These are phyloP conservation scores for Aulographum hederae DNA, from an alignment of 2,329 filamentous ascomycete genomes.

Conservation along the genomic window DNA sequence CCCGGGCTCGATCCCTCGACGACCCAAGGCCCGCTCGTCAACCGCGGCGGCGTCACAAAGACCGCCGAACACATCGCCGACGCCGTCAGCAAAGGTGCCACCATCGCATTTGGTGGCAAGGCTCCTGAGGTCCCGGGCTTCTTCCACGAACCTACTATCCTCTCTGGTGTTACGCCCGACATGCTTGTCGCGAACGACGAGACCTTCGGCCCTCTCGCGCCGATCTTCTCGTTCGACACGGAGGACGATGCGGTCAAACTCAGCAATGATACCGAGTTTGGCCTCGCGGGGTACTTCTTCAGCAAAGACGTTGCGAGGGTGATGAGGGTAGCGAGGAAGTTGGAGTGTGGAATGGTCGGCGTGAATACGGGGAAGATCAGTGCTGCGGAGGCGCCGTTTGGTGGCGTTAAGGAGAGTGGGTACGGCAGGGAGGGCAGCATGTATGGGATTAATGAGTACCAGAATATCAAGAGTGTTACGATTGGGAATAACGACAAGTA, in stretches of 20 bases:
- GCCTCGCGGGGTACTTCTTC: slow-evolving; percentile 14
- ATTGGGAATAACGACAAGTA: slow-evolving; percentile 6
- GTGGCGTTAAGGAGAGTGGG: slow-evolving; percentile 5
- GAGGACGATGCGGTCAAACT: slow-evolving; percentile 15
- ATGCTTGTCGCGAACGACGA: slow-evolving; percentile 12
- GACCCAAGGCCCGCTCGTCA: slow-evolving; percentile 5
- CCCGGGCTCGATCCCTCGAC: slow-evolving; percentile 2
- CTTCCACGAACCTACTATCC: slow-evolving; percentile 4
- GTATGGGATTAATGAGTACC: slow-evolving; percentile 5
- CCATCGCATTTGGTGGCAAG: slow-evolving; percentile 4
- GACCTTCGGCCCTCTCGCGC: slow-evolving; percentile 14
- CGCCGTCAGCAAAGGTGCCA: slow-evolving; percentile 3
- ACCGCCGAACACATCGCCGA: slow-evolving; percentile 3
- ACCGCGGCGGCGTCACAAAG: slow-evolving; percentile 4
- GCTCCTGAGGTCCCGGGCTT: slow-evolving; percentile 3
- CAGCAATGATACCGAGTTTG: slow-evolving; percentile 14
- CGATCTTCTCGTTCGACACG: slow-evolving; percentile 10
- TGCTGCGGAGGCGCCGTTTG: slow-evolving; percentile 5
- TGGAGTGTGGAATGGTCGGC: slow-evolving; percentile 7
- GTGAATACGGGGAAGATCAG: slow-evolving; percentile 4
- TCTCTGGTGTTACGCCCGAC: slow-evolving; percentile 5
- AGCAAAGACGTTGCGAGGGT: slow-evolving; percentile 7
- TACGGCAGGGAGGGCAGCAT: slow-evolving; percentile 4
- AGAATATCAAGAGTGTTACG: slow-evolving; percentile 5
- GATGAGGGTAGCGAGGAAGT: slow-evolving; percentile 9